phyloP scores from a whole-genome alignment of 2,329 filamentous ascomycete genomes.

The Cladosporium sp. region DNA sequence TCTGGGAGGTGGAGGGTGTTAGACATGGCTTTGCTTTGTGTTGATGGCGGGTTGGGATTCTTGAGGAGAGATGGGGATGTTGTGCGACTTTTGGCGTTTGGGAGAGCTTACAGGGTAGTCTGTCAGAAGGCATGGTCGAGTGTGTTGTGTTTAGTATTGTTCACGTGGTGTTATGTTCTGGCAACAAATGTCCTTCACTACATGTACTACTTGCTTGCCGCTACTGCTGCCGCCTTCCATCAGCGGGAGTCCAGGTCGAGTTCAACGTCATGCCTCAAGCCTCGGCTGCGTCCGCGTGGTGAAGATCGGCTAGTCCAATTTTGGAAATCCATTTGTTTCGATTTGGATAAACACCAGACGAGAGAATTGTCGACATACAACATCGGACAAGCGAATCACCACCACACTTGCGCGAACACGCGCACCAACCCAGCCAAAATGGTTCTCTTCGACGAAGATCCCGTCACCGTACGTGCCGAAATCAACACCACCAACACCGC shows the following conservation, averaged over 20 bases:
- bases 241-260: not conserved
- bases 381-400: too few relatives aligned
- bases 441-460: conserved; percentile 94
- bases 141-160: conserved; percentile 6
- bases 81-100: not conserved
- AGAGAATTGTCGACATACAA: too few relatives aligned
- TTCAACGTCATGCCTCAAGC: too few relatives aligned
- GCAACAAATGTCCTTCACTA: not conserved
- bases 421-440: conserved; percentile 35
- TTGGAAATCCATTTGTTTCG: too few relatives aligned
- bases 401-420: too few relatives aligned
- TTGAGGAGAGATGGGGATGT: too few relatives aligned
- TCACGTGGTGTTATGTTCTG: conserved; percentile 3
- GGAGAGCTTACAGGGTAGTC: conserved; percentile 10
- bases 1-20: conserved; percentile 53
- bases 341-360: too few relatives aligned
- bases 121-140: conserved; percentile 17
- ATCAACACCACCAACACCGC: not conserved
- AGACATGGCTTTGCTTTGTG: conserved; percentile 21
- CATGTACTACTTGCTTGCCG: too few relatives aligned
- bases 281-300: too few relatives aligned
- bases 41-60: too few relatives aligned
- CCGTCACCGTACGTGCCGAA: conserved; percentile 65
- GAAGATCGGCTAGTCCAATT: too few relatives aligned
- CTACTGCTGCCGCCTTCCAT: conserved; percentile 13